Evolutionary conservation across 1,284 basidiomycete genomes (phyloP), one percentile per base, ranked within the genome.

Genomic region (Cutaneotrichosporon cavernicola): DNA sequence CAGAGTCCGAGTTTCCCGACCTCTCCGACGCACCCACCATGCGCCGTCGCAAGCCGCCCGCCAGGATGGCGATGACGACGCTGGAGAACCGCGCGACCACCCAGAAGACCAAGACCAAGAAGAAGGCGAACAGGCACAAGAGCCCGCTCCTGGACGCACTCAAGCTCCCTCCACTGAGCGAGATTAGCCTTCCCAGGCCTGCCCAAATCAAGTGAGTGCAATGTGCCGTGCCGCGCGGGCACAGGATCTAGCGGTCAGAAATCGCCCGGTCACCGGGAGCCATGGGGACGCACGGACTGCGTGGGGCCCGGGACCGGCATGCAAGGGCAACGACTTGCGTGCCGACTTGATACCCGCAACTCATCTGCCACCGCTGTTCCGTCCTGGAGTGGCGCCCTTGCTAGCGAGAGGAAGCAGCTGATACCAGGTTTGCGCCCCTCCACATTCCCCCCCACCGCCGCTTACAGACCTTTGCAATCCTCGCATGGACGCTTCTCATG

Each of bases 391-490:
- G 40, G 40, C 16, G 40, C 40, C 40, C 14, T 14, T 36, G 5
- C 13, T 21, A 30, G 11, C 26, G 49, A 10, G 49, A 31, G 9
- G 22, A 51, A 10, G 21, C 31, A 43, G 32, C 58, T 59, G 58
- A 59, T 47, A 22, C 6, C 62, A 81, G 80, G 63, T 81, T 81
- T 63, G 80, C 80, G 4, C 80, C 80, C 1, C 70, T 80, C 14
- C 70, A 79, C 56, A 79, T 81, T 49, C 80, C 80, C 5, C 76
- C 76, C 9, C 75, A 79, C 68, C 68, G 93, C 66, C 84, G 93
- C 70, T 78, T 95, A 62, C 92, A 96, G 82, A 95, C 90, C 63
- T 83, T 91, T 61, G 89, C 86, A 0, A 95, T 99, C 49, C 89
- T 94, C 13, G 73, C 89, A 59, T 97, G 92, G 92, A 90, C 90